Conservation (phyloP, 148 eudicot genomes). For the Rheum nobile region DNA sequence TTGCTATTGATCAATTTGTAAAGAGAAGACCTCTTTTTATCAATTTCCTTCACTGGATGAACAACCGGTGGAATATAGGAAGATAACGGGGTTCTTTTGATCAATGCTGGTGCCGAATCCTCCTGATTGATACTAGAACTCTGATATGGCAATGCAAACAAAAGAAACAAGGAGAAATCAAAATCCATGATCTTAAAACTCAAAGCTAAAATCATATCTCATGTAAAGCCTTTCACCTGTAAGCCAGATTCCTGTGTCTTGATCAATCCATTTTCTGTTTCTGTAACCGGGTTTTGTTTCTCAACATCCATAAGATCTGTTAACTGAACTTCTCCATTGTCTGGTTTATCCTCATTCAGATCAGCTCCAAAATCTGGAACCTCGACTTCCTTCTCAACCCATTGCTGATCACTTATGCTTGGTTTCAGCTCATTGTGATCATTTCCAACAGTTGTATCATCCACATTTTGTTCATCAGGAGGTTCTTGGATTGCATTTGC, state of each 20-base stretch:
- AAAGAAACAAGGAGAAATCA: not conserved
- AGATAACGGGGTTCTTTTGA: constrained; percentile 47
- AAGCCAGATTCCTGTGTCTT: not conserved
- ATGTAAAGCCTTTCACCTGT: not conserved
- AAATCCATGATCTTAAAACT: not conserved
- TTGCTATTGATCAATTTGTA: not conserved
- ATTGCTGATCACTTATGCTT: not conserved
- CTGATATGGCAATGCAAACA: constrained; percentile 11
- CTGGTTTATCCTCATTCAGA: constrained; percentile 16
- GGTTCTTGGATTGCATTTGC: constrained; percentile 14
- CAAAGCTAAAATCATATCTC: not conserved
- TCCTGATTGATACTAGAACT: constrained; percentile 19
- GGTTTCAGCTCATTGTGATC: constrained; percentile 2
- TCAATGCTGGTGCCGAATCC: constrained; percentile 12
- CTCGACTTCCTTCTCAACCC: constrained; percentile 4
- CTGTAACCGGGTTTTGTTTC: not conserved
- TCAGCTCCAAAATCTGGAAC: constrained; percentile 12
- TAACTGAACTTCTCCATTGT: constrained; percentile 9
- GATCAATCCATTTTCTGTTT: not conserved
- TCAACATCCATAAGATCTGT: not conserved
- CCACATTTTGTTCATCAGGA: not conserved
- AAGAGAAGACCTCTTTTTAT: constrained; percentile 18
- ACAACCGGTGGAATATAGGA: constrained; percentile 32
- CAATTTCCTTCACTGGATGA: constrained; percentile 36
- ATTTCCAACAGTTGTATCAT: not conserved